Evolutionary conservation across 768 basidiomycete genomes (phyloP).

Genomic region (Calocera viscosa): DNA sequence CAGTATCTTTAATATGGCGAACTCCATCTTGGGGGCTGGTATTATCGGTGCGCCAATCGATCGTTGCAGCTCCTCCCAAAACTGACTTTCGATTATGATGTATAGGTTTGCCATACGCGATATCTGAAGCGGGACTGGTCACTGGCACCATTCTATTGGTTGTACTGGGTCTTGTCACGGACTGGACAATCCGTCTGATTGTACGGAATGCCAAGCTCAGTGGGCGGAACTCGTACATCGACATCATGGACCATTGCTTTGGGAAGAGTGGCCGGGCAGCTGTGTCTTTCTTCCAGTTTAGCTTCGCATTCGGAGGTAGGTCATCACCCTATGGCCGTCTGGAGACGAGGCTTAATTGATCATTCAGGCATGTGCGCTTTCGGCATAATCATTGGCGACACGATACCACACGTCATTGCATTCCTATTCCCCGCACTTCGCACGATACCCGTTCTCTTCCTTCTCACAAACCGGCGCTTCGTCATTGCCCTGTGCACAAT

Average conservation of each 20-base stretch:
- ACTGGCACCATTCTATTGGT: slow-evolving; percentile 73
- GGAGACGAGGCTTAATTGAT: not conserved
- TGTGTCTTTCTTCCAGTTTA: slow-evolving; percentile 93
- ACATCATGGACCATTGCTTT: slow-evolving; percentile 88
- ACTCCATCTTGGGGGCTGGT: slow-evolving; percentile 87
- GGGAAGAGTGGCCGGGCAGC: slow-evolving; percentile 83
- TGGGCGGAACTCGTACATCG: slow-evolving; percentile 82
- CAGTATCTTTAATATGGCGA: slow-evolving; percentile 87
- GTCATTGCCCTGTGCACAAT: slow-evolving; percentile 78
- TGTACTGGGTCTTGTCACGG: slow-evolving; percentile 70
- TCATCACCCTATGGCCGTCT: slow-evolving; percentile 13
- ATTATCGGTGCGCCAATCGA: slow-evolving; percentile 48
- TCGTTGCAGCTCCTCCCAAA: not conserved
- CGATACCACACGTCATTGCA: slow-evolving; percentile 86
- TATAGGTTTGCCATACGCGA: slow-evolving; percentile 81
- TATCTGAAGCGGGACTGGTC: slow-evolving; percentile 89
- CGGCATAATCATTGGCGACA: slow-evolving; percentile 94
- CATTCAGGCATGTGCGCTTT: slow-evolving; percentile 90
- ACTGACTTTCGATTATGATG: not conserved
- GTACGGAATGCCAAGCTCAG: slow-evolving; percentile 93
- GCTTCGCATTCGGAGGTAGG: slow-evolving; percentile 91
- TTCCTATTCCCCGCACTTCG: slow-evolving; percentile 60
- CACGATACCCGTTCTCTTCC: slow-evolving; percentile 55
- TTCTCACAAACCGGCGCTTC: slow-evolving; percentile 78
- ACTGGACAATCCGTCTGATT: slow-evolving; percentile 95